Base-by-base conservation (phyloP, 2,329 filamentous ascomycete genomes). In the Verticillium klebahnii region DNA sequence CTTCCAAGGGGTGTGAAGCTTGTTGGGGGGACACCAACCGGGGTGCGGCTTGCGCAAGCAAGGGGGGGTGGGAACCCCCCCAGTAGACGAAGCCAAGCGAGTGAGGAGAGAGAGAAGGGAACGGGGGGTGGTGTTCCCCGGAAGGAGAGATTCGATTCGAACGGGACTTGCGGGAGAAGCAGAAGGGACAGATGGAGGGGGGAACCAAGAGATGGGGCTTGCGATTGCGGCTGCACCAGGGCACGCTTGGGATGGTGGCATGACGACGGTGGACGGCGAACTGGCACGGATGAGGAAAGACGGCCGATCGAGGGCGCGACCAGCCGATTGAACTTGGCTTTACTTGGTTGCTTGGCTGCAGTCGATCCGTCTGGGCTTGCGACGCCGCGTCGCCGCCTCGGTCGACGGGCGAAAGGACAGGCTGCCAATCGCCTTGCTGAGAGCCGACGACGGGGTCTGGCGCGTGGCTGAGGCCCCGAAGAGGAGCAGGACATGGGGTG, bases 121-220 rank as follows among this genome's bases (percentile, higher is more conserved):
- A n/a, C 50, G 15, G 37, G 31, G 58, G 54, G 58, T 57, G 58
- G 58, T 32, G 34, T 32, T 50, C 31, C 29, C 29, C 57, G 60
- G 56, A 39, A 34, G 57, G 57, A 60, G 32, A 31, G 50, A 56
- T 32, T 25, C 45, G 45, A 50, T 50, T 50, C 45, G n/a, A 23
- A 50, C 45, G 45, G 45, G 45, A 50, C 45, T 50, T 50, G 45
- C 45, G 45, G 45, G 45, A 50, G 45, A 50, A 50, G 45, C 45
- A 50, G 45, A 50, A 50, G 45, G 19, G n/a, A 29, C 39, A 45
- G 39, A 45, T 45, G 39, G 39, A 17, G 29, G 29, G 29, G 29
- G 29, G 29, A 29, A 45, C 39, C 37, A 39, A 45, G n/a, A 50
- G 45, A 50, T 50, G 45, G 45, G 19, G 45, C 19, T 19, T 50